Conservation (phyloP, 805 yeast genomes). For the Metschnikowia aberdeeniae region DNA sequence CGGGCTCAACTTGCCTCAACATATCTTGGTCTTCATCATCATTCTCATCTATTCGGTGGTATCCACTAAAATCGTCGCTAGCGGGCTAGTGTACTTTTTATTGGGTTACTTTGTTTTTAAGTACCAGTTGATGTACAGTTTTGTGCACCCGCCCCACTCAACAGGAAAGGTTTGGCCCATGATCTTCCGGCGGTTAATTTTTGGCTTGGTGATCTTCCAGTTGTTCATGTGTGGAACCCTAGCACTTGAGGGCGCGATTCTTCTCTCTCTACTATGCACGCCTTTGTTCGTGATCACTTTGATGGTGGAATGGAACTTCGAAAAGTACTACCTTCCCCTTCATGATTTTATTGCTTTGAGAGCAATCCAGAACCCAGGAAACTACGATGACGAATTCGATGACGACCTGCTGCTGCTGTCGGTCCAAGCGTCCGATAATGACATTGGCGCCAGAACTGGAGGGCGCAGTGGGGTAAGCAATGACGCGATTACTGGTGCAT, state of each 20-base stretch:
- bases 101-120: conserved; percentile 58
- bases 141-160: conserved; percentile 62
- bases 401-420: conserved; percentile 27
- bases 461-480: neutral
- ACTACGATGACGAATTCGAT: conserved; percentile 40
- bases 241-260: conserved; percentile 54
- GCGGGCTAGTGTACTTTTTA: conserved; percentile 54
- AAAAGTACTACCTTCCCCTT: conserved; percentile 51
- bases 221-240: conserved; percentile 62
- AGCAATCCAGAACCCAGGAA: conserved; percentile 46
- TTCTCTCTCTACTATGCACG: conserved; percentile 44
- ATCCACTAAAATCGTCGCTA: conserved; percentile 54
- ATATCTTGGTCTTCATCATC: conserved; percentile 53
- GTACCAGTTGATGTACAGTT: conserved; percentile 57
- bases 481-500: neutral
- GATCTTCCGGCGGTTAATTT: conserved; percentile 50
- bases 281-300: conserved; percentile 49
- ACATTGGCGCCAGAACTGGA: neutral
- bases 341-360: conserved; percentile 54
- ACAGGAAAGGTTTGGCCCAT: conserved; percentile 68
- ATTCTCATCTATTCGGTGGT: conserved; percentile 58
- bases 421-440: neutral
- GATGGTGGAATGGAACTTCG: conserved; percentile 46
- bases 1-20: conserved; percentile 61
- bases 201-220: conserved; percentile 54